A percentile compares a stretch with the other conserved stretches of the same genome.
These are phyloP conservation scores for Kazachstania bromeliacearum DNA, from an alignment of 805 yeast genomes.

Conservation along the genomic window DNA sequence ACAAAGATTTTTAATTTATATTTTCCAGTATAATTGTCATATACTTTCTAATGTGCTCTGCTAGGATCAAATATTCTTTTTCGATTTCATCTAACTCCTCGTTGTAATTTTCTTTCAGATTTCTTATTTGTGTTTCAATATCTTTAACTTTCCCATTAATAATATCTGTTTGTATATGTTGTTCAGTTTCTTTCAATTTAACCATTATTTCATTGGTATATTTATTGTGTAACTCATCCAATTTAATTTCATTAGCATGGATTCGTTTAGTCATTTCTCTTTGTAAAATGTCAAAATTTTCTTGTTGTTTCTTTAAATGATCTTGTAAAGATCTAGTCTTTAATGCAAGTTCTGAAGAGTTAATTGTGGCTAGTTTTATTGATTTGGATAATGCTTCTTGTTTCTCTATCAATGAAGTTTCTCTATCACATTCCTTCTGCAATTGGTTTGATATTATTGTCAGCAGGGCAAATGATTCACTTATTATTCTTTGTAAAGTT, in stretches of 20 bases:
- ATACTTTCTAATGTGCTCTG: conserved; percentile 46
- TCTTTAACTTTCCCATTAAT: conserved; percentile 34
- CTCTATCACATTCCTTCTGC: conserved; percentile 31
- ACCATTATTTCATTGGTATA: conserved; percentile 41
- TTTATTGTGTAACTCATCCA: conserved; percentile 36
- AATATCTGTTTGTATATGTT: conserved; percentile 33
- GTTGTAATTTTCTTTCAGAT: conserved; percentile 37
- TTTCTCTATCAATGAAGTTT: conserved; percentile 39
- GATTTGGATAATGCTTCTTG: conserved; percentile 37
- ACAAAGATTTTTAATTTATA: too few species aligned
- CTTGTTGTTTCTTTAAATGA: conserved; percentile 44
- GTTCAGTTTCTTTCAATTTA: conserved; percentile 40
- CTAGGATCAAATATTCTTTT: conserved; percentile 44
- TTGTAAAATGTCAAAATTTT: conserved; percentile 40
- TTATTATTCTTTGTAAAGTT: conserved; percentile 37
- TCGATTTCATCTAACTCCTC: conserved; percentile 45
- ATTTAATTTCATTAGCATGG: conserved; percentile 36
- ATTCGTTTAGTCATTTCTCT: conserved; percentile 37
- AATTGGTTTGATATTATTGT: conserved; percentile 40
- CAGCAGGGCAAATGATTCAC: conserved; percentile 23
- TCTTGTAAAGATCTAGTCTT: conserved; percentile 31
- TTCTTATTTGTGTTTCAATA: conserved; percentile 23
- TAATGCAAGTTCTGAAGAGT: conserved; percentile 37
- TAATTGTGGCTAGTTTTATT: too few species aligned
- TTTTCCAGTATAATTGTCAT: conserved; percentile 21